phyloP scores from a whole-genome alignment of 2,329 filamentous ascomycete genomes.

The Tolypocladium paradoxum region DNA sequence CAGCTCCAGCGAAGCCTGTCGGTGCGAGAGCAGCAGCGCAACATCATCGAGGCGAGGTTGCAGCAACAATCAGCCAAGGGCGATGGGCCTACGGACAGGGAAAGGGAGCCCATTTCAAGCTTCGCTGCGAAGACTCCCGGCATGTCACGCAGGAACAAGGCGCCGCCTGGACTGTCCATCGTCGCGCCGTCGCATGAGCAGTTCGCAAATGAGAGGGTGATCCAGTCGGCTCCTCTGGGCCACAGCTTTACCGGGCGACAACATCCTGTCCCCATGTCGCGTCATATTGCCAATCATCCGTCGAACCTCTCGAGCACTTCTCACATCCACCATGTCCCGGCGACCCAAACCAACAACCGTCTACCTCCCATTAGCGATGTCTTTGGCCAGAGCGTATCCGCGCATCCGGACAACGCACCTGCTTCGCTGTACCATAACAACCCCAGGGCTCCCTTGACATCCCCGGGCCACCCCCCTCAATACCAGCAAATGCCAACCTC shows the following conservation, averaged over 20 bases:
- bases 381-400: conserved; percentile 68
- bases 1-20: conserved; percentile 90
- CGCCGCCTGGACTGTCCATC: conserved; percentile 84
- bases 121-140: conserved; percentile 61
- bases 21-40: conserved; percentile 85
- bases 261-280: conserved; percentile 62
- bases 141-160: conserved; percentile 64
- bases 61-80: conserved; percentile 80
- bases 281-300: conserved; percentile 70
- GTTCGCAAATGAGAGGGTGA: conserved; percentile 88
- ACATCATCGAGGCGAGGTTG: conserved; percentile 84
- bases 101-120: conserved; percentile 32
- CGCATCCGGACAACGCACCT: conserved; percentile 44
- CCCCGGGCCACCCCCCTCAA: conserved; percentile 59
- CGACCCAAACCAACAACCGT: conserved; percentile 80
- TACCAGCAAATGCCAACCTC: conserved; percentile 41
- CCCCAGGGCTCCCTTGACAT: conserved; percentile 59
- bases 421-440: conserved; percentile 46
- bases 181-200: conserved; percentile 87
- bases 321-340: conserved; percentile 83
- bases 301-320: conserved; percentile 75
- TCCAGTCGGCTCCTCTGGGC: conserved; percentile 89
- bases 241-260: conserved; percentile 92
- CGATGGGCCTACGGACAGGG: conserved; percentile 51
- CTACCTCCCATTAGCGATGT: conserved; percentile 92